phyloP scores from a whole-genome alignment of 768 basidiomycete species.

The Leccinum olivaceopallidum region DNA sequence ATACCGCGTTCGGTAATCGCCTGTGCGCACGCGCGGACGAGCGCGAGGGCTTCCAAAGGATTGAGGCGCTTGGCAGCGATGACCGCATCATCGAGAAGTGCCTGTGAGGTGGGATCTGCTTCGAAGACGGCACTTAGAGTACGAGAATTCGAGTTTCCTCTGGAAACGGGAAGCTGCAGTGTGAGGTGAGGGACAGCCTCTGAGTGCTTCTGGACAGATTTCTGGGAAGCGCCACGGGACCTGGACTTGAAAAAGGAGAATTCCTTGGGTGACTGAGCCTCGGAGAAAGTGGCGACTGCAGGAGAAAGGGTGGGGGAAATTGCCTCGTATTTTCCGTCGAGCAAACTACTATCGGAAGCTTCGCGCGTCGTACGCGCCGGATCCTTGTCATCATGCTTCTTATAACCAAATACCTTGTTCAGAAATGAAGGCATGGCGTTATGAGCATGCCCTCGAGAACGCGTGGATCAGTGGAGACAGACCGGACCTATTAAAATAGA shows the following conservation, averaged over 20 bases:
- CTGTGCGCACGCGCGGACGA: slow-evolving; percentile 70
- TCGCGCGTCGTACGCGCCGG: slow-evolving; percentile 31
- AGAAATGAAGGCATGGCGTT: slow-evolving; percentile 62
- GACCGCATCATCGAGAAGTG: slow-evolving; percentile 49
- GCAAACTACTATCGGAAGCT: slow-evolving; percentile 44
- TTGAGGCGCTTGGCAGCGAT: slow-evolving; percentile 60
- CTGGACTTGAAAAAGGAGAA: slow-evolving; percentile 54
- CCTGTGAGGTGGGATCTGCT: slow-evolving; percentile 49
- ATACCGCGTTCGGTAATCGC: slow-evolving; percentile 64
- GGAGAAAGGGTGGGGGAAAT: slow-evolving; percentile 51
- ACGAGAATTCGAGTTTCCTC: slow-evolving; percentile 46
- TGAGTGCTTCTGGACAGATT: slow-evolving; percentile 36
- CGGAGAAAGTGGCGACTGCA: slow-evolving; percentile 22
- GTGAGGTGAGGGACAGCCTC: slow-evolving; percentile 55
- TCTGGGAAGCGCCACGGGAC: slow-evolving; percentile 39
- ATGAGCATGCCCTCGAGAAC: slow-evolving; percentile 15
- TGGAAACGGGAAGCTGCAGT: slow-evolving; percentile 57
- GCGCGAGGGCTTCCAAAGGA: slow-evolving; percentile 60
- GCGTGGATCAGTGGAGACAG: slow-evolving; percentile 16
- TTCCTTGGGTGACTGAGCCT: slow-evolving; percentile 32
- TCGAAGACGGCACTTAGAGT: slow-evolving; percentile 61
- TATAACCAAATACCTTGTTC: slow-evolving; percentile 77
- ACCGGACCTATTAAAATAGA: slow-evolving; percentile 5
- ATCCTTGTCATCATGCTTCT: slow-evolving; percentile 59
- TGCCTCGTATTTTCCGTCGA: slow-evolving; percentile 77